Evolutionary conservation across 108 stramenopile genomes (phyloP), one percentile per base, ranked within the genome.

Genomic region (Nitzschia palea): DNA sequence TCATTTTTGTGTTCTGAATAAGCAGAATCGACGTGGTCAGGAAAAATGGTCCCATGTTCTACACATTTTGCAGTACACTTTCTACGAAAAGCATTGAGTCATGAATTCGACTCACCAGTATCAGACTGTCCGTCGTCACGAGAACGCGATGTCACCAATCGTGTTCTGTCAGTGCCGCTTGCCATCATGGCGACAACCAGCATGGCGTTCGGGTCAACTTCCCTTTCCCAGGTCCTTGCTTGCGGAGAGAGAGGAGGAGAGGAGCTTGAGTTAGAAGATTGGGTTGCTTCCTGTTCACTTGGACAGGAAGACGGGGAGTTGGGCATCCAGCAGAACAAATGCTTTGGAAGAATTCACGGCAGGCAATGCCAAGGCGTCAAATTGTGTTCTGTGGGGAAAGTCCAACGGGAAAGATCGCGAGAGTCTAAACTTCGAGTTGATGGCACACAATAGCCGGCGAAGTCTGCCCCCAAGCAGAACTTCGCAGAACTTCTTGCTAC

Each of bases 261-360:
- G 4, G 22, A 5, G n/a, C 15, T 48, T 48, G 47, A 48, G 5
- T 10, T 20, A 4, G 47, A 48, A 20, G 47, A 48, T n/a, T 20
- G 47, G 18, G 47, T 20, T 20, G 47, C 22, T 18, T 48, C 47
- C 47, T 48, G 47, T 48, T 48, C 47, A 20, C 22, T 20, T 12
- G 15, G 47, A 48, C 47, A 48, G 47, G 47, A 48, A 20, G 47
- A 48, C 22, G 47, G 47, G 47, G 47, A 48, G 47, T 8, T 48
- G 15, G 47, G 47, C 47, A 48, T 48, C 47, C 47, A 48, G 47
- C 47, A 20, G 22, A 4, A 48, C 4, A 10, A 48, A 4, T 8
- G n/a, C n/a, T n/a, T n/a, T n/a, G n/a, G 5, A 4, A 48, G 22
- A 20, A 4, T 48, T 48, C 4, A 8, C 4, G 9, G 17, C 9